A percentile compares a stretch with the other conserved stretches of the same genome.
Evolutionary conservation across 2,329 filamentous ascomycete species (phyloP).

Genomic region (Chaetomiaceae sp.): DNA sequence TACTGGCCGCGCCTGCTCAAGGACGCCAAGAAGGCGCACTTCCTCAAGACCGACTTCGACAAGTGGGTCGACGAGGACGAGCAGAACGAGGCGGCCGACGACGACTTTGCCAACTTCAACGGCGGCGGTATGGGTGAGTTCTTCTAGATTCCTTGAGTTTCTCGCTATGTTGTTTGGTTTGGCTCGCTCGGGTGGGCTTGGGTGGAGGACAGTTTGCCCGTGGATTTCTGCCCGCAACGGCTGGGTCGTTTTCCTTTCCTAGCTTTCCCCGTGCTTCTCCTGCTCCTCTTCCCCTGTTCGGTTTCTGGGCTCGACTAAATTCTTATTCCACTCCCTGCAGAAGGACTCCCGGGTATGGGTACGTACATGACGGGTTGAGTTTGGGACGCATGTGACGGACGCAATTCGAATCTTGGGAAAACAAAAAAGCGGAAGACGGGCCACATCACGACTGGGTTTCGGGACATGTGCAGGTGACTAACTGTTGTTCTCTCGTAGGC

Average conservation of each 20-base stretch:
- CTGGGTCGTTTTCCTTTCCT: not conserved
- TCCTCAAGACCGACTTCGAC: constrained; percentile 97
- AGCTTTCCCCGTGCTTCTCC: constrained; percentile 1
- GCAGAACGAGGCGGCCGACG: constrained; percentile 82
- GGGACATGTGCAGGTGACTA: constrained; percentile 10
- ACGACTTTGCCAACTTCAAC: constrained; percentile 66
- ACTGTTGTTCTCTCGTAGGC: constrained; percentile 17
- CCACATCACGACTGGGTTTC: too few relatives aligned
- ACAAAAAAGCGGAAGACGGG: too few relatives aligned
- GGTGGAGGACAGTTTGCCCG: too few relatives aligned
- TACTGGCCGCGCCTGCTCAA: constrained; percentile 96
- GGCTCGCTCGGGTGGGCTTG: too few relatives aligned
- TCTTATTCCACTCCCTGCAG: constrained; percentile 28
- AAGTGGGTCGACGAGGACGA: constrained; percentile 99
- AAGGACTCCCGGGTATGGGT: constrained; percentile 42
- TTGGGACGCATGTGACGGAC: too few relatives aligned
- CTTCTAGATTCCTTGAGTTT: too few relatives aligned
- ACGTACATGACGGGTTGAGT: constrained; percentile 17
- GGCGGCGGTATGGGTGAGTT: constrained; percentile 57
- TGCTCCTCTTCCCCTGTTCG: not conserved
- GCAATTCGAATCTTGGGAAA: too few relatives aligned
- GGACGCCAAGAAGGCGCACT: constrained; percentile 83
- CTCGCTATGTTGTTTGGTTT: too few relatives aligned
- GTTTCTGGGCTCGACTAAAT: constrained; percentile 16
- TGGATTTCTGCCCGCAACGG: too few relatives aligned